Percentiles rank a stretch among this genome's conserved stretches.
Conservation (phyloP, 2,329 filamentous ascomycete genomes). For the Didymella pomorum region DNA sequence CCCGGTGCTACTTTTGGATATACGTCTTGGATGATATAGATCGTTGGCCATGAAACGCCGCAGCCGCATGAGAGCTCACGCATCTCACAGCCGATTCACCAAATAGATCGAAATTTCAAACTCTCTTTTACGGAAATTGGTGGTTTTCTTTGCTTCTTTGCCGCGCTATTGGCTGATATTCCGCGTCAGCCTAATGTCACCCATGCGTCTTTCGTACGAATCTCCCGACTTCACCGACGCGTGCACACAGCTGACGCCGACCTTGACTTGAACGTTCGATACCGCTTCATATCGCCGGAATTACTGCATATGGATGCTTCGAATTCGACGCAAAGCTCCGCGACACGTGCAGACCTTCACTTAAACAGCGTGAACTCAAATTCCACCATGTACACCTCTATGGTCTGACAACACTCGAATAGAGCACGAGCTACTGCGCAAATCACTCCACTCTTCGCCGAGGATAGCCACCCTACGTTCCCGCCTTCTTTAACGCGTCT, state of each 20-base stretch:
- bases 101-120: slow-evolving; percentile 20
- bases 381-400: not conserved
- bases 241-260: not conserved
- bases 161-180: slow-evolving; percentile 1
- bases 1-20: slow-evolving; percentile 19
- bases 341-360: slow-evolving; percentile 1
- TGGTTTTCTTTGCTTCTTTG: slow-evolving; percentile 1
- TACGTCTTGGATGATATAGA: slow-evolving; percentile 24
- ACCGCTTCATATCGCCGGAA: not conserved
- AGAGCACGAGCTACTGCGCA: slow-evolving; percentile 2
- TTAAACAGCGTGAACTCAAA: slow-evolving; percentile 5
- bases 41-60: slow-evolving; percentile 26
- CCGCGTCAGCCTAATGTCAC: not conserved
- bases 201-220: not conserved
- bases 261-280: not conserved
- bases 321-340: slow-evolving; percentile 1
- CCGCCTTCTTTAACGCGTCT: slow-evolving; percentile 7
- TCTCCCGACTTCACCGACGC: not conserved
- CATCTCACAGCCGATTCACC: slow-evolving; percentile 19
- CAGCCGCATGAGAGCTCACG: slow-evolving; percentile 16
- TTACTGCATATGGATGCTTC: slow-evolving; percentile 4
- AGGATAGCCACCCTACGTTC: not conserved
- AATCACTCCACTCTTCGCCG: slow-evolving; percentile 5
- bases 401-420: not conserved
- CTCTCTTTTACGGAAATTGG: slow-evolving; percentile 2